phyloP scores from a whole-genome alignment of 805 yeast genomes.

The Yamadazyma scolyti region DNA sequence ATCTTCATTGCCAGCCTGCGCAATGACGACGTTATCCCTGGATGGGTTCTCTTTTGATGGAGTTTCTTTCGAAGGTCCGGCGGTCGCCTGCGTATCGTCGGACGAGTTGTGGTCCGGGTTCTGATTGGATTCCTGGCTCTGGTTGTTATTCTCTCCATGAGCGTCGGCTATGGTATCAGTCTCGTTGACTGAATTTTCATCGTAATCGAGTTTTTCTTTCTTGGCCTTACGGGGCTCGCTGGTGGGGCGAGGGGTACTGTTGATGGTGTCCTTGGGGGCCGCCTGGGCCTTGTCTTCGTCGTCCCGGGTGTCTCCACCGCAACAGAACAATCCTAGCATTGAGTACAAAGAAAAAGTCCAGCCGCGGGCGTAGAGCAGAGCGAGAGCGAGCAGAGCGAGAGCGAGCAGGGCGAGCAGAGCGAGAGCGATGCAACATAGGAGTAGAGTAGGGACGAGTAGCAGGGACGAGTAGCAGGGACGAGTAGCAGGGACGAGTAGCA shows the following conservation, averaged over 20 bases:
- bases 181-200: slow-evolving; percentile 36
- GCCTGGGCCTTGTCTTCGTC: slow-evolving; percentile 1
- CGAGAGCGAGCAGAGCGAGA: no score
- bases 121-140: slow-evolving; percentile 1
- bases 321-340: no score
- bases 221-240: slow-evolving; percentile 13
- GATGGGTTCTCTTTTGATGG: slow-evolving; percentile 2
- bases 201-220: slow-evolving; percentile 31
- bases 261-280: neutral
- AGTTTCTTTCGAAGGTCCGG: slow-evolving; percentile 2
- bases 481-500: no score
- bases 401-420: no score
- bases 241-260: slow-evolving; percentile 4
- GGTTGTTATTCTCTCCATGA: slow-evolving; percentile 7
- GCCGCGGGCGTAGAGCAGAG: no score
- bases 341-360: no score
- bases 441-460: no score
- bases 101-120: neutral
- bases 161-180: slow-evolving; percentile 39
- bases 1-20: slow-evolving; percentile 10
- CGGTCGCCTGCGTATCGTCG: neutral
- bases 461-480: no score
- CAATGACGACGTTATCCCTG: slow-evolving; percentile 1
- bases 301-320: no score
- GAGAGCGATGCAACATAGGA: no score